Conservation (phyloP, 805 yeast genomes). For the Cyberlindnera petersonii region DNA sequence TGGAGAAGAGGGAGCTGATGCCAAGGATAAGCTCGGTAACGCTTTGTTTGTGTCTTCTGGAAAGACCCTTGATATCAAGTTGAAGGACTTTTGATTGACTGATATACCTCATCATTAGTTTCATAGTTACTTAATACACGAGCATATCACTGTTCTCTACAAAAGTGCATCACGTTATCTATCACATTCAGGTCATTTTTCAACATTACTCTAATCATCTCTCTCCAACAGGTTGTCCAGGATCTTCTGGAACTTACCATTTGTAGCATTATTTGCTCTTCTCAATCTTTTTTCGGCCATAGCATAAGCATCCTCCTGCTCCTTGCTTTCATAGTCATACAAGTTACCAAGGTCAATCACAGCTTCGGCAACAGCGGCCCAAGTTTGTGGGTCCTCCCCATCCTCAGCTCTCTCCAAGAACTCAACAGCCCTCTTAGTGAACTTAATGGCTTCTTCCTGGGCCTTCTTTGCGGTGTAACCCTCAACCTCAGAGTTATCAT, state of each 20-base stretch:
- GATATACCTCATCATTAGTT: neutral
- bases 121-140: neutral
- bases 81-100: neutral
- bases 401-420: conserved; percentile 58
- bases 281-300: conserved; percentile 66
- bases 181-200: neutral
- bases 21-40: conserved; percentile 17
- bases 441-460: conserved; percentile 43
- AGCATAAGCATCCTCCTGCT: conserved; percentile 62
- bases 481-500: conserved; percentile 27
- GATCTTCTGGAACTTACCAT: conserved; percentile 66
- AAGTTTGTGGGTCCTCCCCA: conserved; percentile 70
- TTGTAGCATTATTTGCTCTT: conserved; percentile 75
- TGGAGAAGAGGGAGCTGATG: conserved; percentile 6
- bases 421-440: conserved; percentile 50
- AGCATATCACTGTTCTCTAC: too few relatives aligned
- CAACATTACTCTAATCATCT: conserved; percentile 3
- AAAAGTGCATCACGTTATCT: too few relatives aligned
- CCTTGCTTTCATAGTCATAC: conserved; percentile 56
- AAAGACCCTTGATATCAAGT: neutral
- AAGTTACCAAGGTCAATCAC: conserved; percentile 75
- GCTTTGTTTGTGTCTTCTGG: conserved; percentile 4
- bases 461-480: conserved; percentile 37
- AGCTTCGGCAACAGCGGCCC: conserved; percentile 87
- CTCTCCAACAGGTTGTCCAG: conserved; percentile 46